phyloP scores from a whole-genome alignment of 805 yeast species.

The Kluyveromyces aestuarii region DNA sequence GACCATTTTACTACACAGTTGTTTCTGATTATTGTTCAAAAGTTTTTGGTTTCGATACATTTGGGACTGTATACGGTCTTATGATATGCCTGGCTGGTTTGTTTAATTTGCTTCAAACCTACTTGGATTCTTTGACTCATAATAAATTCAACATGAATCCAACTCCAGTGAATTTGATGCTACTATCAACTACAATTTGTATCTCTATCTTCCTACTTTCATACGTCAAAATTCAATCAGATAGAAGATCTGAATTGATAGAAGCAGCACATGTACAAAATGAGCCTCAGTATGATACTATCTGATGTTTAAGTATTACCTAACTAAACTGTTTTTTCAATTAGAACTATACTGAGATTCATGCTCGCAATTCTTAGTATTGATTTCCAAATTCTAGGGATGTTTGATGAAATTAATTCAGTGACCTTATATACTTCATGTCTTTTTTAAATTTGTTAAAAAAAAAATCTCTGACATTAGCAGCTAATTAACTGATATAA shows the following conservation, averaged over 20 bases:
- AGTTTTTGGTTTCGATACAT: slow-evolving; percentile 85
- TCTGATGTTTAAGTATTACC: background rate
- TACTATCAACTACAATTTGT: slow-evolving; percentile 43
- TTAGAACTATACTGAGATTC: too few relatives aligned
- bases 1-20: slow-evolving; percentile 91
- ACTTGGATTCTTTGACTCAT: slow-evolving; percentile 65
- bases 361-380: too few relatives aligned
- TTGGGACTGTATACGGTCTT: slow-evolving; percentile 86
- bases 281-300: background rate
- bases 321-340: background rate
- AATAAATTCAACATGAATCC: slow-evolving; percentile 64
- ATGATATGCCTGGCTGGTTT: slow-evolving; percentile 75
- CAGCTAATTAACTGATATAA: too few relatives aligned
- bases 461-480: background rate
- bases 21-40: slow-evolving; percentile 88
- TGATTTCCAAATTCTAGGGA: too few relatives aligned
- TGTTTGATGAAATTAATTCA: too few relatives aligned
- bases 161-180: slow-evolving; percentile 55
- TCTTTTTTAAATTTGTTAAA: too few relatives aligned
- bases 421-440: too few relatives aligned
- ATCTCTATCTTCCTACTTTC: background rate
- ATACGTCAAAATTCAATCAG: slow-evolving; percentile 3
- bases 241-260: slow-evolving; percentile 4
- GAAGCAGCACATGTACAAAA: background rate
- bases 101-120: slow-evolving; percentile 65